phyloP scores from a whole-genome alignment of 352 stramenopile genomes.

The Globisporangium spiculum region DNA sequence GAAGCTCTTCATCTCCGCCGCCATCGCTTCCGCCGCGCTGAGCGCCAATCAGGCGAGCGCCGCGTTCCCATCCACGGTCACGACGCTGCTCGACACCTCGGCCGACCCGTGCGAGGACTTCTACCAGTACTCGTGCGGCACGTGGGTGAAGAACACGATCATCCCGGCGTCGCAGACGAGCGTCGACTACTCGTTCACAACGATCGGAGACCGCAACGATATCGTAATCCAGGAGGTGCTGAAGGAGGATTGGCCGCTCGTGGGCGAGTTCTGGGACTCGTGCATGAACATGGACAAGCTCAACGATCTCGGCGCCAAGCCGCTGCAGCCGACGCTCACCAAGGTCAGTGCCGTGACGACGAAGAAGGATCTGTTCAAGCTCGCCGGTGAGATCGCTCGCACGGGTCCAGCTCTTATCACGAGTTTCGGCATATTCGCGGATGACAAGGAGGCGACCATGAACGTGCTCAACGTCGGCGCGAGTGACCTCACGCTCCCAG shows the following conservation, averaged over 20 bases:
- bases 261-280: slow-evolving; percentile 62
- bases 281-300: slow-evolving; percentile 54
- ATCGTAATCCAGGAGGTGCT: slow-evolving; percentile 49
- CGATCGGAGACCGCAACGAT: slow-evolving; percentile 49
- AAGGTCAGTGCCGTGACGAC: slow-evolving; percentile 30
- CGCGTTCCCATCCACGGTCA: too few species aligned
- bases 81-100: slow-evolving; percentile 4
- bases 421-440: slow-evolving; percentile 37
- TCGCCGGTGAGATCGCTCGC: slow-evolving; percentile 40
- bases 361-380: slow-evolving; percentile 35
- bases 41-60: too few species aligned
- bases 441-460: slow-evolving; percentile 66
- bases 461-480: slow-evolving; percentile 80
- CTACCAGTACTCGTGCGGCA: slow-evolving; percentile 66
- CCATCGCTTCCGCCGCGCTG: too few species aligned
- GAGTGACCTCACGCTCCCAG: slow-evolving; percentile 72
- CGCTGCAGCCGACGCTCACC: slow-evolving; percentile 35
- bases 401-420: slow-evolving; percentile 69
- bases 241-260: slow-evolving; percentile 57
- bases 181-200: slow-evolving; percentile 47
- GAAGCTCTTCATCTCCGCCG: too few species aligned
- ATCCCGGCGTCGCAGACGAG: slow-evolving; percentile 29
- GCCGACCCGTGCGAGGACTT: slow-evolving; percentile 67
- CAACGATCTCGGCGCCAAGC: slow-evolving; percentile 37
- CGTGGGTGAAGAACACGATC: slow-evolving; percentile 41